Percentiles rank a stretch among this genome's conserved stretches.
phyloP scores from a whole-genome alignment of 495 filamentous ascomycete genomes.

The Massariosphaeria phaeospora region DNA sequence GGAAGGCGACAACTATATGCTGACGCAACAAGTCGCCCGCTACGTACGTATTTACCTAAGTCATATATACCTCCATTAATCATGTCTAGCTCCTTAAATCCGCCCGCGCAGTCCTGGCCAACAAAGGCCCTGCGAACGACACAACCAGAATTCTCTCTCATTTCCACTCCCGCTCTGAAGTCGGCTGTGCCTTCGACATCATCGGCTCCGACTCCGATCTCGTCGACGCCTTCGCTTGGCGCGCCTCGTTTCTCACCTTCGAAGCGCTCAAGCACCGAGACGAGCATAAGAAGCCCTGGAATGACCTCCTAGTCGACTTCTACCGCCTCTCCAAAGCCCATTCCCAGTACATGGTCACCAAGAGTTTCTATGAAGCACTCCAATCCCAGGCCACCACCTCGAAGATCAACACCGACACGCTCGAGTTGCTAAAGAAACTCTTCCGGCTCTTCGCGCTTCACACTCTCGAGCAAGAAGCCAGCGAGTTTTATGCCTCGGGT shows the following conservation, averaged over 20 bases:
- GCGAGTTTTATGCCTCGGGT: slow-evolving; percentile 61
- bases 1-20: slow-evolving; percentile 74
- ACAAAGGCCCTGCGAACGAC: slow-evolving; percentile 53
- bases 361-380: slow-evolving; percentile 67
- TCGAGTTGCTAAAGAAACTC: slow-evolving; percentile 53
- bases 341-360: slow-evolving; percentile 64
- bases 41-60: slow-evolving; percentile 44
- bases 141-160: slow-evolving; percentile 53
- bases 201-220: slow-evolving; percentile 58
- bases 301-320: slow-evolving; percentile 67
- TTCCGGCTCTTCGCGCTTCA: slow-evolving; percentile 63
- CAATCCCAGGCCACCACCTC: slow-evolving; percentile 15
- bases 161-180: slow-evolving; percentile 57
- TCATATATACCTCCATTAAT: slow-evolving; percentile 9
- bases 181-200: slow-evolving; percentile 64
- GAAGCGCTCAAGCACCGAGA: slow-evolving; percentile 67
- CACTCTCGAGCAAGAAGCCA: slow-evolving; percentile 60
- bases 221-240: slow-evolving; percentile 66
- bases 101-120: slow-evolving; percentile 57
- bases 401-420: slow-evolving; percentile 49
- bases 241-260: slow-evolving; percentile 63
- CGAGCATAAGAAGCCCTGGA: slow-evolving; percentile 64
- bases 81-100: slow-evolving; percentile 50
- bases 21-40: slow-evolving; percentile 71
- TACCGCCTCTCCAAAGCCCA: slow-evolving; percentile 65